A percentile compares a stretch with the other conserved stretches of the same genome.
phyloP scores from a whole-genome alignment of 2,329 filamentous ascomycete species.

The Chaetomiaceae sp. region DNA sequence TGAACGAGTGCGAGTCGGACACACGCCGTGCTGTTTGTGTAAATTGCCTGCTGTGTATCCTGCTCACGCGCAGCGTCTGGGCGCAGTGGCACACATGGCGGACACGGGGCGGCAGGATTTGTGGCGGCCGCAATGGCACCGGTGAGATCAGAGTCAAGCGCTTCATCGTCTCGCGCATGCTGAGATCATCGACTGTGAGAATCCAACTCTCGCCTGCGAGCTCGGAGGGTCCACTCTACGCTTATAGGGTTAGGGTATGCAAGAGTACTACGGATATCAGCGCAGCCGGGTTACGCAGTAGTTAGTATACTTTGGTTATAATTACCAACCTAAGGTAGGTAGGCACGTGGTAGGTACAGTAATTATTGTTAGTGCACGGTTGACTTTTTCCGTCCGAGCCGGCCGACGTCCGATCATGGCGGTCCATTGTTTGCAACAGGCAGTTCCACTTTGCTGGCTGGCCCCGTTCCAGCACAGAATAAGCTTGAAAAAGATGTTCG shows the following conservation, averaged over 20 bases:
- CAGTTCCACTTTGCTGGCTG: background rate
- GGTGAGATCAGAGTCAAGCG: conserved; percentile 4
- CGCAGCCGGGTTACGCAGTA: too few relatives aligned
- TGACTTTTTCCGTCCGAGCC: conserved; percentile 15
- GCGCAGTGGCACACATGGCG: conserved; percentile 11
- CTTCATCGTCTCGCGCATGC: conserved; percentile 16
- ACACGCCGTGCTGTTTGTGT: conserved; percentile 12
- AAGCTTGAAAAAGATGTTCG: too few relatives aligned
- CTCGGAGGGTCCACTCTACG: conserved; percentile 1
- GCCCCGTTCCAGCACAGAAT: too few relatives aligned
- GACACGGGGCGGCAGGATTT: background rate
- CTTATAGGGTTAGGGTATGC: background rate
- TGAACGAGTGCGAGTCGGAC: conserved; percentile 9
- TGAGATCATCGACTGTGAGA: conserved; percentile 5
- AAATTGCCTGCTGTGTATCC: conserved; percentile 20
- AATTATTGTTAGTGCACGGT: conserved; percentile 6
- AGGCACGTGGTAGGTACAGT: too few relatives aligned
- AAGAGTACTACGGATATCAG: too few relatives aligned
- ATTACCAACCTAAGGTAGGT: too few relatives aligned
- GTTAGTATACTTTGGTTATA: too few relatives aligned
- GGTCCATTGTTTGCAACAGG: background rate
- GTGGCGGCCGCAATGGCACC: conserved; percentile 14
- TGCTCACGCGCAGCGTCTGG: conserved; percentile 11
- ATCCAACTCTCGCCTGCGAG: background rate
- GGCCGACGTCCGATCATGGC: background rate